Conservation (phyloP, 108 stramenopile species). For the Discostella pseudostelligera region DNA sequence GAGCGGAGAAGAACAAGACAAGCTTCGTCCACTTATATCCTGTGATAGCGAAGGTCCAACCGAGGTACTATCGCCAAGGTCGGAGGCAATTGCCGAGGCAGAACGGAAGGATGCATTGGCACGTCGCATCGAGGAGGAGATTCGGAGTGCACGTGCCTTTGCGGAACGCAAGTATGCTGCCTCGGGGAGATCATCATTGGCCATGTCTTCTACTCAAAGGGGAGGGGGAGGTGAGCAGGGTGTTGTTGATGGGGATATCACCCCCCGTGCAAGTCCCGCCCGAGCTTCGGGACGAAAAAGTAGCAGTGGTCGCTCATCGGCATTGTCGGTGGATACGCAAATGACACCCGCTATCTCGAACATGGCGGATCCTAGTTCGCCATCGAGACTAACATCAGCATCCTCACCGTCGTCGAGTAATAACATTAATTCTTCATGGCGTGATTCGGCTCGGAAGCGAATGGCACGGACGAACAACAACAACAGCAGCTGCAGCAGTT, state of each 20-base stretch:
- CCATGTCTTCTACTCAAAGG: neutral
- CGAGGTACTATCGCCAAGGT: too few relatives aligned
- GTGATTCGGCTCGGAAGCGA: conserved; percentile 5
- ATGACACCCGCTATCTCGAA: neutral
- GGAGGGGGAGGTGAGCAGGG: neutral
- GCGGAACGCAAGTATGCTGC: conserved; percentile 32
- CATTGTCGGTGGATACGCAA: neutral
- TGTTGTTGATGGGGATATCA: neutral
- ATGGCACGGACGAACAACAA: conserved; percentile 3
- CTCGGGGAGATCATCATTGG: neutral
- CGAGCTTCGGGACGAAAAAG: neutral
- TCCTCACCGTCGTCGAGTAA: neutral
- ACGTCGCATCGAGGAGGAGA: conserved; percentile 37
- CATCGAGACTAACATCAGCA: neutral
- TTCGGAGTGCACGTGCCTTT: conserved; percentile 34
- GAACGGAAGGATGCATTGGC: conserved; percentile 8
- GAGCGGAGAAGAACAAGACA: too few relatives aligned
- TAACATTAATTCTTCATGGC: neutral
- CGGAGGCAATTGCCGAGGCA: too few relatives aligned
- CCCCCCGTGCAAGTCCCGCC: neutral
- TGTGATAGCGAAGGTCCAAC: too few relatives aligned
- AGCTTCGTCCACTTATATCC: too few relatives aligned
- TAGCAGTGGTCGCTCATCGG: neutral
- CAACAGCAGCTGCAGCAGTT: neutral
- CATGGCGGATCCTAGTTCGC: neutral